Conservation (phyloP, 768 basidiomycete species). For the Leccinellum albellum region DNA sequence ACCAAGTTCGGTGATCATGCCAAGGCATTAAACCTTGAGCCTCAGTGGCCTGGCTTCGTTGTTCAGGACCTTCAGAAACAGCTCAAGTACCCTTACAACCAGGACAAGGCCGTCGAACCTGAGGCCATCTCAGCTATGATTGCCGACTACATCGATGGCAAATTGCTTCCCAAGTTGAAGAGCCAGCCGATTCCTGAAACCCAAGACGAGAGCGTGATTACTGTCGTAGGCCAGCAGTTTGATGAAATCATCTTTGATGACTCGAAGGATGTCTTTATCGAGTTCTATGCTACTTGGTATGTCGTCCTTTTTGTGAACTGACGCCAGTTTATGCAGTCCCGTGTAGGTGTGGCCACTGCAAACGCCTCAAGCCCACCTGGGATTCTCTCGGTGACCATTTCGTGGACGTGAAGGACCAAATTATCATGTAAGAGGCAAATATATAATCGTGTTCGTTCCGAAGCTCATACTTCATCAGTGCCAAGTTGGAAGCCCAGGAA, state of each 20-base stretch:
- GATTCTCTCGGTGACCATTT: conserved; percentile 87
- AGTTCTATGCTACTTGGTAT: conserved; percentile 96
- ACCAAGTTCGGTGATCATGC: conserved; percentile 94
- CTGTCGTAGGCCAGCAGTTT: conserved; percentile 85
- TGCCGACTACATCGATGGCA: conserved; percentile 62
- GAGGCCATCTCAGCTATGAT: conserved; percentile 59
- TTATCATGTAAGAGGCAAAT: conserved; percentile 62
- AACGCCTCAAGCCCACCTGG: conserved; percentile 93
- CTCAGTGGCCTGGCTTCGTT: conserved; percentile 92
- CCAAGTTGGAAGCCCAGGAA: conserved; percentile 94
- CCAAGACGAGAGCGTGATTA: conserved; percentile 81
- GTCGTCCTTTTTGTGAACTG: conserved; percentile 25
- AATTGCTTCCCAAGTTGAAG: conserved; percentile 82
- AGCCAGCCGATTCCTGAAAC: conserved; percentile 78
- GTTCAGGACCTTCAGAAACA: conserved; percentile 81
- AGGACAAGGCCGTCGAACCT: conserved; percentile 56
- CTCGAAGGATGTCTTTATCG: conserved; percentile 90
- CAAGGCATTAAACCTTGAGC: conserved; percentile 87
- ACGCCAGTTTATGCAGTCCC: neutral
- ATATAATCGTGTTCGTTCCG: neutral
- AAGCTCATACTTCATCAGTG: conserved; percentile 42
- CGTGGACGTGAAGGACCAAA: conserved; percentile 63
- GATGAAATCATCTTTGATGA: conserved; percentile 84
- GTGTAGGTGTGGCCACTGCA: conserved; percentile 88
- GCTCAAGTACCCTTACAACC: conserved; percentile 86